Evolutionary conservation across 163 green algal genomes (phyloP).

Genomic region (Volvox carteri): DNA sequence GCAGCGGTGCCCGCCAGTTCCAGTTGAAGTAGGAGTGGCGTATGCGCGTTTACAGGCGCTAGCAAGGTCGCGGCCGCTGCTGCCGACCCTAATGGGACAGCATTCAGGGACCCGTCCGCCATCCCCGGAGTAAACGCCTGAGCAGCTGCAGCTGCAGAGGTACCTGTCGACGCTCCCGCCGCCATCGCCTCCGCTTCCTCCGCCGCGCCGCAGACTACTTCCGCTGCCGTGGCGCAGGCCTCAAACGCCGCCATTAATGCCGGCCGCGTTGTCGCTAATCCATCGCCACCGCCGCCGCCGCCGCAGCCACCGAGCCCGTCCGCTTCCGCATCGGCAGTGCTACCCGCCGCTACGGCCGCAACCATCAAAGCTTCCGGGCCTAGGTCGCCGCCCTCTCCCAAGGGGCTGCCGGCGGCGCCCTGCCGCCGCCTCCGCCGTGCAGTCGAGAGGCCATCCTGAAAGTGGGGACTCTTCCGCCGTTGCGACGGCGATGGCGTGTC

Average conservation of each 20-base stretch:
- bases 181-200: neutral
- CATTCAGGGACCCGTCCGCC: too few species aligned
- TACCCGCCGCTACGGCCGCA: neutral
- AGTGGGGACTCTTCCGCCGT: neutral
- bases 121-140: too few species aligned
- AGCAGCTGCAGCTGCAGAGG: too few species aligned
- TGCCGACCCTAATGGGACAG: too few species aligned
- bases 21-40: too few species aligned
- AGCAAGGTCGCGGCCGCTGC: too few species aligned
- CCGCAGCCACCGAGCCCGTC: neutral
- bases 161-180: neutral
- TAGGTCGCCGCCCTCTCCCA: neutral
- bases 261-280: neutral
- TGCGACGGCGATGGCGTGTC: slow-evolving; percentile 17
- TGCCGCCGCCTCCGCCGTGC: neutral
- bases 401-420: neutral
- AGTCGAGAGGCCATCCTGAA: too few species aligned
- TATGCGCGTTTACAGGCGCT: too few species aligned
- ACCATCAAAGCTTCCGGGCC: neutral
- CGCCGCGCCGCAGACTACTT: neutral
- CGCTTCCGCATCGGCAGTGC: neutral
- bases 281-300: neutral
- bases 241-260: neutral
- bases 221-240: neutral
- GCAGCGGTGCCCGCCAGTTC: too few species aligned